These are phyloP conservation scores for Penicillium nordicum DNA, from an alignment of 2,329 filamentous ascomycete species.

Conservation along the genomic window DNA sequence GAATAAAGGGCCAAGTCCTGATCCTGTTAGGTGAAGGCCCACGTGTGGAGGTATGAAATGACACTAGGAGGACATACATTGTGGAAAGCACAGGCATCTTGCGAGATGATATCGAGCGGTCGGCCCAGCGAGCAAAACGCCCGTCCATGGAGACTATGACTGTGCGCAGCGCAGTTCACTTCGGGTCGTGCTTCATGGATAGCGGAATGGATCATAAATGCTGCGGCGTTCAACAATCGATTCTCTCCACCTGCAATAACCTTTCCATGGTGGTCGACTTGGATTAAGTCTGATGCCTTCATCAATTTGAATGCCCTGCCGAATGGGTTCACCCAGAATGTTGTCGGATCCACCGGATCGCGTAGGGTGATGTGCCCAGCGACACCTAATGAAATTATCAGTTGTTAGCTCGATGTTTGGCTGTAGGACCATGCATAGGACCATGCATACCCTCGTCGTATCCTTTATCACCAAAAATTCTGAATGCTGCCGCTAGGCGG, in stretches of 20 bases:
- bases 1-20: constrained; percentile 52
- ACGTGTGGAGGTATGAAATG: neutral
- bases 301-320: constrained; percentile 61
- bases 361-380: constrained; percentile 63
- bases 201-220: constrained; percentile 52
- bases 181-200: constrained; percentile 57
- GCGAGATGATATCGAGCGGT: constrained; percentile 45
- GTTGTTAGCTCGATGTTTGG: neutral
- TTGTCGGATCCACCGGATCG: constrained; percentile 57
- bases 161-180: constrained; percentile 54
- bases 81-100: constrained; percentile 47
- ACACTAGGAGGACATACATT: constrained; percentile 28
- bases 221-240: constrained; percentile 47
- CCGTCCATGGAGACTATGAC: constrained; percentile 53
- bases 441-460: constrained; percentile 48
- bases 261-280: constrained; percentile 58
- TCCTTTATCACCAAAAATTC: constrained; percentile 57
- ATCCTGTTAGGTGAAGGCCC: neutral
- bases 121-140: constrained; percentile 43
- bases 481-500: constrained; percentile 54
- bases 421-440: too few relatives aligned
- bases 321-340: constrained; percentile 67
- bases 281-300: constrained; percentile 64
- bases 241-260: constrained; percentile 60
- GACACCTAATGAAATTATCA: constrained; percentile 43